Evolutionary conservation across 352 stramenopile species (phyloP).

Genomic region (Pythium periplocum): DNA sequence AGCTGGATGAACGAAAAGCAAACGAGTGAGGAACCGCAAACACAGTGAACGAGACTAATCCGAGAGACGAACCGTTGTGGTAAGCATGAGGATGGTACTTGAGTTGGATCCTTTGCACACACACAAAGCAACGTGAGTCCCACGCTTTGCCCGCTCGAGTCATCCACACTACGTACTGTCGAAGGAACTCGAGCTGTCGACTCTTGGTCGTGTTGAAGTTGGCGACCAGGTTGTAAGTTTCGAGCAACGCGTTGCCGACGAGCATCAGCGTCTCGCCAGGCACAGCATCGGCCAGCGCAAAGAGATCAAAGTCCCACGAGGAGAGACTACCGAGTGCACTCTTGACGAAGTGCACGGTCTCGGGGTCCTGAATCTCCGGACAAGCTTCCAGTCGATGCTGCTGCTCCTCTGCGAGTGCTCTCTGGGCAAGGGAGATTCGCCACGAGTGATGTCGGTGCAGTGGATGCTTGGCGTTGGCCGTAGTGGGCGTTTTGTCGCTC

Average conservation of each 20-base stretch:
- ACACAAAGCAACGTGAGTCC: background rate
- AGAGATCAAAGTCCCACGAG: slow-evolving; percentile 69
- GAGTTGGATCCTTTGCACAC: slow-evolving; percentile 32
- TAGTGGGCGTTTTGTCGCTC: slow-evolving; percentile 20
- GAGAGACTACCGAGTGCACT: slow-evolving; percentile 47
- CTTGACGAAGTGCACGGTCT: slow-evolving; percentile 41
- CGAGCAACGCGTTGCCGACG: slow-evolving; percentile 69
- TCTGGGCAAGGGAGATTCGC: slow-evolving; percentile 23
- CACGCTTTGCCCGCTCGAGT: too few species aligned
- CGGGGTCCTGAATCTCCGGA: slow-evolving; percentile 43
- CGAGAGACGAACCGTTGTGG: slow-evolving; percentile 54
- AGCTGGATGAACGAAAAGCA: slow-evolving; percentile 20
- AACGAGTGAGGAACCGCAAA: background rate
- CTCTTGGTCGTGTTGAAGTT: slow-evolving; percentile 60
- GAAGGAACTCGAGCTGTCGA: slow-evolving; percentile 48
- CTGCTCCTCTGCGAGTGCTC: slow-evolving; percentile 25
- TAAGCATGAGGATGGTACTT: slow-evolving; percentile 76
- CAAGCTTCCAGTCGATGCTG: slow-evolving; percentile 43
- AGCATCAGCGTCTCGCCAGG: slow-evolving; percentile 58
- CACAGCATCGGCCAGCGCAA: slow-evolving; percentile 45
- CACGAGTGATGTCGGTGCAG: slow-evolving; percentile 4
- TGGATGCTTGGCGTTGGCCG: background rate
- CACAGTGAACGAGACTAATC: background rate
- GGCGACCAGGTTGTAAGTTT: slow-evolving; percentile 57
- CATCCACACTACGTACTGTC: slow-evolving; percentile 35